Base-by-base conservation (phyloP, 2,329 filamentous ascomycete genomes). In the Fusarium ramigenum region DNA sequence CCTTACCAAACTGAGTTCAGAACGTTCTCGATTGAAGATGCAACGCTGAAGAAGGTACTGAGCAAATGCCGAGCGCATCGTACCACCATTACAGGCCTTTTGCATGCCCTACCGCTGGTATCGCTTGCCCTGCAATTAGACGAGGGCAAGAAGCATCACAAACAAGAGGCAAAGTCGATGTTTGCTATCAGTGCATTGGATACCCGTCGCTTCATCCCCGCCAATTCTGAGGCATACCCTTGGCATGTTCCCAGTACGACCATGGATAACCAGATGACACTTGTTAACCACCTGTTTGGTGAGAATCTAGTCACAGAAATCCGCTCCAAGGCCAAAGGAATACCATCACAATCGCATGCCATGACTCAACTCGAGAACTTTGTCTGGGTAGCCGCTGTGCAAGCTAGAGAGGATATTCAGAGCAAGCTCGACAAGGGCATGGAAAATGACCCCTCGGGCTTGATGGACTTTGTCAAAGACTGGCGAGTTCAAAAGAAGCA, bases 71-170 rank as follows among this genome's bases (percentile, higher is more conserved):
- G 79, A n/a, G 42, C 61, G 23, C 68, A 80, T 44, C 60, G 72
- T 18, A 80, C 79, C 5, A 81, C 79, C 3, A 47, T 81, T 9
- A 79, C 79, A 16, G 78, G 73, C 11, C 69, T 81, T 18, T 53
- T 81, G 21, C 73, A 80, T 25, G 76, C 71, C 16, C 50, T 81
- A 7, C 56, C 60, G 4, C 57, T 80, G 8, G 57, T 58, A 4
- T 78, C 75, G 12, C 61, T 81, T 11, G 70, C 78, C 15, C 39
- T 72, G 11, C 72, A 74, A 28, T 21, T 73, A 15, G 60, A 46
- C 9, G 53, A 73, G 28, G 64, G 53, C 12, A 54, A 54, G 47
- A 64, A 52, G 36, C 42, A 74, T 28, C 32, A 63, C 16, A 56
- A 59, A 30, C 28, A 66, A 16, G 50, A 72, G 16, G 53, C 72